Evolutionary conservation across 129 eudicot species (phyloP).

Genomic region (Scalesia atractyloides): DNA sequence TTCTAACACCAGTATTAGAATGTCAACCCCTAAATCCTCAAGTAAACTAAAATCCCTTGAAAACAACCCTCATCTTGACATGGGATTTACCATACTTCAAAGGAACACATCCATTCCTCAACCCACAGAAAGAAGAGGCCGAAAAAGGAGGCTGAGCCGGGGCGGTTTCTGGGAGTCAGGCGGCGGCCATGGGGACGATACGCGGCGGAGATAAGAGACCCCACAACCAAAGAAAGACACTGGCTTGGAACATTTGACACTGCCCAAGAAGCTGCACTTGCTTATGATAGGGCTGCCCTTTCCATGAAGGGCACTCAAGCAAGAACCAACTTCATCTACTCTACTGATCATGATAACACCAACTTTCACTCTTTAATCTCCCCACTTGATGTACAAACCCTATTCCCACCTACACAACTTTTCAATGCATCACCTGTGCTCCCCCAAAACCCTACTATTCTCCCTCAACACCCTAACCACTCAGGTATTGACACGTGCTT

Average conservation of each 20-base stretch:
- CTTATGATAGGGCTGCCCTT: slow-evolving; percentile 96
- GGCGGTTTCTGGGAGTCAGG: slow-evolving; percentile 85
- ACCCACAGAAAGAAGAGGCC: slow-evolving; percentile 72
- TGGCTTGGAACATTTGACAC: slow-evolving; percentile 99
- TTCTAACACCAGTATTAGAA: background rate
- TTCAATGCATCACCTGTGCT: slow-evolving; percentile 28
- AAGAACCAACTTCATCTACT: slow-evolving; percentile 85
- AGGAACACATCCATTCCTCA: slow-evolving; percentile 78
- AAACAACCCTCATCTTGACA: slow-evolving; percentile 50
- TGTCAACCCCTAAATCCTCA: slow-evolving; percentile 54
- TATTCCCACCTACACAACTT: slow-evolving; percentile 40
- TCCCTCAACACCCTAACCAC: slow-evolving; percentile 35
- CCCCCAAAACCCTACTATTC: slow-evolving; percentile 28
- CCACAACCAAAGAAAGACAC: slow-evolving; percentile 93
- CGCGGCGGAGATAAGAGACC: slow-evolving; percentile 95
- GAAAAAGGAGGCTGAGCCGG: slow-evolving; percentile 86
- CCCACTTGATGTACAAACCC: slow-evolving; percentile 52
- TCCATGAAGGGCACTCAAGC: slow-evolving; percentile 93
- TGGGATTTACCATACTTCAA: slow-evolving; percentile 74
- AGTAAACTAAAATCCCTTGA: slow-evolving; percentile 46
- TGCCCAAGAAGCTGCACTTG: slow-evolving; percentile 99
- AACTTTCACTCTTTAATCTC: slow-evolving; percentile 46
- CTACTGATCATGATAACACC: slow-evolving; percentile 45
- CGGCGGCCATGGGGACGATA: slow-evolving; percentile 95
- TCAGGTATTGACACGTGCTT: slow-evolving; percentile 35